Base-by-base conservation (phyloP, 2,329 filamentous ascomycete species). In the Exophiala aquamarina region DNA sequence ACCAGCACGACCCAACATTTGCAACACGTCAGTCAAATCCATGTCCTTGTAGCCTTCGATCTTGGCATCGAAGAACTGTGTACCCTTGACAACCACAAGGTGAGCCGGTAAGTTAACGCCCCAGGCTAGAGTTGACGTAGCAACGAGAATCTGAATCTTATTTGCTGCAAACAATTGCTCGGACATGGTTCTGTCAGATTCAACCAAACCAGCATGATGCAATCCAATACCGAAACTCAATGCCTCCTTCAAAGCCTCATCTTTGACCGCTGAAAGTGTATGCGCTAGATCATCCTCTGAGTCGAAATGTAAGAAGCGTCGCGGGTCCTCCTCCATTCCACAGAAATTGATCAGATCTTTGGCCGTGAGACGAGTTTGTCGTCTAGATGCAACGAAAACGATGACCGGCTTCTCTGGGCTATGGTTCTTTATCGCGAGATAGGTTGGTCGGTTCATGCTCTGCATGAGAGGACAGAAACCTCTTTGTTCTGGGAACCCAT, bases 401-500 rank as follows among this genome's bases (percentile, higher is more conserved):
- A 98, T 98, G 7, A 97, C 93, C 0, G 93, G 93, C 68, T 98
- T 97, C 43, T 90, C 85, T 1, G 94, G 93, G 33, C 91, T 96
- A 68, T 98, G 94, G 9, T 85, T 89, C 68, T 98, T 96, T 67
- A 98, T 93, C 0, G 93, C 93, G 23, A 97, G 73, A 69, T 97
- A 98, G 0, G 93, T 96, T 2, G 93, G 93, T 5, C 93, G 81
- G 63, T 98, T 98, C 93, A 98, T 98, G 0, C 90, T 95, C 69
- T 97, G 92, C 93, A 98, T 98, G 56, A 98, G 70, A 1, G 93
- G 90, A 61, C 92, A 97, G 72, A 98, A 98, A 0, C 93, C 93
- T 50, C 92, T 82, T 58, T 93, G 86, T 63, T 97, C 89, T 0
- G 93, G 91, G 64, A 98, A 98, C 0, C 93, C 94, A 65, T 98